These are phyloP conservation scores for Fusarium sp. DNA, from an alignment of 2,329 filamentous ascomycete species.

Conservation along the genomic window DNA sequence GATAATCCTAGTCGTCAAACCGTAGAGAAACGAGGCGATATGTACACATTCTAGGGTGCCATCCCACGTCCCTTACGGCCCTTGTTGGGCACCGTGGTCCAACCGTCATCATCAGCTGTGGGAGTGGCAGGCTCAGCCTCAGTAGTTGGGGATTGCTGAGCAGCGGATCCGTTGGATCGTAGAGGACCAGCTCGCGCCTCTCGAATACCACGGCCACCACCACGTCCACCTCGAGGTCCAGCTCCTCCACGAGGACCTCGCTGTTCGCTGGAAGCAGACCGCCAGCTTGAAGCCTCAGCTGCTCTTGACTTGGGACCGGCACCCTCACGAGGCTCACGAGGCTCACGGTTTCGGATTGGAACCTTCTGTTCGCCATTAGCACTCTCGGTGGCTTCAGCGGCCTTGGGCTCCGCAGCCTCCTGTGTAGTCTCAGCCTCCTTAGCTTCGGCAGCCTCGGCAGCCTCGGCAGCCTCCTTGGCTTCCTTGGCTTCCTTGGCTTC, in stretches of 20 bases:
- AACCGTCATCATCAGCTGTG: conserved; percentile 71
- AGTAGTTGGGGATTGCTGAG: conserved; percentile 55
- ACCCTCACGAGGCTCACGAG: conserved; percentile 61
- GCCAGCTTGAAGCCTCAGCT: conserved; percentile 73
- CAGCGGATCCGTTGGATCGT: conserved; percentile 65
- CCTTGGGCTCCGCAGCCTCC: conserved; percentile 45
- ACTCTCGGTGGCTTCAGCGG: conserved; percentile 35
- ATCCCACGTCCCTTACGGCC: conserved; percentile 55
- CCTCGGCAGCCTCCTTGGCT: conserved; percentile 50
- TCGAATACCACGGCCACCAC: conserved; percentile 61
- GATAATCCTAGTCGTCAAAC: conserved; percentile 56
- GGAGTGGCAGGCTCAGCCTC: conserved; percentile 56
- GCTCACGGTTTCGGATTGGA: conserved; percentile 58
- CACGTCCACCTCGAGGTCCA: conserved; percentile 61
- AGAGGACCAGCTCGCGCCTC: conserved; percentile 59
- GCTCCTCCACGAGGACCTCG: conserved; percentile 65
- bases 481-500: conserved; percentile 51
- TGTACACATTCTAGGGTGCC: conserved; percentile 54
- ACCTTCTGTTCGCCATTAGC: conserved; percentile 65
- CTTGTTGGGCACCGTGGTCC: conserved; percentile 70
- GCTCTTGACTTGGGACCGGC: conserved; percentile 68
- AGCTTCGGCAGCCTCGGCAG: conserved; percentile 50
- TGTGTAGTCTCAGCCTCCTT: conserved; percentile 52
- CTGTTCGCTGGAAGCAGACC: conserved; percentile 65
- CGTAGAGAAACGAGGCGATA: conserved; percentile 54